Evolutionary conservation across 495 filamentous ascomycete species (phyloP), one percentile per base, ranked within the genome.

Genomic region (Xanthoparmelia taractica): DNA sequence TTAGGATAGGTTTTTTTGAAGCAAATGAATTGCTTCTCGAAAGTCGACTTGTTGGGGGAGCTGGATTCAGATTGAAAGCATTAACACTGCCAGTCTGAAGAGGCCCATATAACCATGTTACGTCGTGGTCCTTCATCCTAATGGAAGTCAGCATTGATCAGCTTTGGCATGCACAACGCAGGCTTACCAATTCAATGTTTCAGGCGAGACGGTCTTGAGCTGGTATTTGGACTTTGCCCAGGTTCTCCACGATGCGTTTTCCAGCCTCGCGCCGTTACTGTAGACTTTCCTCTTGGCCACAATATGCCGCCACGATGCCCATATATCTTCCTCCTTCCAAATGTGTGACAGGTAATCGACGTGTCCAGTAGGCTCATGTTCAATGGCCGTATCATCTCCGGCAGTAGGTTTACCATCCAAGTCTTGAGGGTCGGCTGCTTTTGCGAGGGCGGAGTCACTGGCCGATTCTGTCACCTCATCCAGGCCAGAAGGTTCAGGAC

Each of bases 171-270:
- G 23, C 62, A 25, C 63, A 48, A 45, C 59, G 23, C 40, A 54
- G 36, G 79, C 84, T 63, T 73, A 95, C 92, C 92, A 97, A 71
- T 97, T 96, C 56, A 97, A 74, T 4, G 86, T 87, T 72, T 96
- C 90, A 10, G 92, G 89, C 10, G 91, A 91, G 7, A 96, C 84
- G 0, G 94, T 97, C 71, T 85, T 85, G 60, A 97, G 73, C 31
- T 87, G 83, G 70, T 92, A 85, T 71, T 95, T 96, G 25, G 86
- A 77, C 72, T 97, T 97, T 70, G 90, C 85, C 94, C 94, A 98
- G n/a, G 92, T 94, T 69, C 94, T 81, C 94, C 94, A 98, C 6
- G 93, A 96, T 7, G 94, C 94, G 76, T 98, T 98, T 73, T 98
- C 94, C 58, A 98, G 73, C 59, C 94, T 80, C 13, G 86, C 84